Conservation (phyloP, 192 early-diverging fungal genomes). For the Coemansia sp. region DNA sequence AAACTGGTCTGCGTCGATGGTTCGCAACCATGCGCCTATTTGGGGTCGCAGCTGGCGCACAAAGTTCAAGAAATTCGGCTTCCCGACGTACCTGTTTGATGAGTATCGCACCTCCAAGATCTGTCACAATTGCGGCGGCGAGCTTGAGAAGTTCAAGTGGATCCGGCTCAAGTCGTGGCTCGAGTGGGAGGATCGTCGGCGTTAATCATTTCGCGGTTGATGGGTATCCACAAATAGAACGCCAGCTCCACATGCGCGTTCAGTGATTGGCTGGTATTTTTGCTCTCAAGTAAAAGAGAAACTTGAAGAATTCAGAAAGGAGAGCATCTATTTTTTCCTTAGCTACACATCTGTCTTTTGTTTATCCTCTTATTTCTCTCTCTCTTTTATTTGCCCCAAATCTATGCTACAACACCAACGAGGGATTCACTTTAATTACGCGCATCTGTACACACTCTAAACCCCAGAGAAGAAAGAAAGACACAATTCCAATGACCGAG, state of each 20-base stretch:
- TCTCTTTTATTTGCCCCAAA: background rate
- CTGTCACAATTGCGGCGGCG: too few relatives aligned
- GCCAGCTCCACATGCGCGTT: background rate
- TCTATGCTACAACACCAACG: background rate
- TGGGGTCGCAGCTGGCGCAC: too few relatives aligned
- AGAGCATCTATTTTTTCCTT: background rate
- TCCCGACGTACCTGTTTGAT: too few relatives aligned
- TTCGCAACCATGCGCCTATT: too few relatives aligned
- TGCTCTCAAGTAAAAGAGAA: too few relatives aligned
- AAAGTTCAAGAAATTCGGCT: too few relatives aligned
- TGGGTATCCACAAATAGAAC: background rate
- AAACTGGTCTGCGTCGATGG: too few relatives aligned
- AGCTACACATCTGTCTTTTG: background rate
- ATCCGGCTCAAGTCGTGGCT: too few relatives aligned
- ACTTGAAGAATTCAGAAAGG: background rate
- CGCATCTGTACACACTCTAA: conserved; percentile 1
- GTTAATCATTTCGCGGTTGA: too few relatives aligned
- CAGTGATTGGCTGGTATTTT: background rate
- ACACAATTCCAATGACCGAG: conserved; percentile 29
- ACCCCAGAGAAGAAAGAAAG: background rate
- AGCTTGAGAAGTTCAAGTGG: too few relatives aligned
- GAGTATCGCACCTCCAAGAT: too few relatives aligned
- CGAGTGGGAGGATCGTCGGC: too few relatives aligned
- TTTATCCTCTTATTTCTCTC: background rate
- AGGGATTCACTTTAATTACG: background rate